Base-by-base conservation (phyloP, 2,329 filamentous ascomycete genomes). In the Trichocomaceae sp. region DNA sequence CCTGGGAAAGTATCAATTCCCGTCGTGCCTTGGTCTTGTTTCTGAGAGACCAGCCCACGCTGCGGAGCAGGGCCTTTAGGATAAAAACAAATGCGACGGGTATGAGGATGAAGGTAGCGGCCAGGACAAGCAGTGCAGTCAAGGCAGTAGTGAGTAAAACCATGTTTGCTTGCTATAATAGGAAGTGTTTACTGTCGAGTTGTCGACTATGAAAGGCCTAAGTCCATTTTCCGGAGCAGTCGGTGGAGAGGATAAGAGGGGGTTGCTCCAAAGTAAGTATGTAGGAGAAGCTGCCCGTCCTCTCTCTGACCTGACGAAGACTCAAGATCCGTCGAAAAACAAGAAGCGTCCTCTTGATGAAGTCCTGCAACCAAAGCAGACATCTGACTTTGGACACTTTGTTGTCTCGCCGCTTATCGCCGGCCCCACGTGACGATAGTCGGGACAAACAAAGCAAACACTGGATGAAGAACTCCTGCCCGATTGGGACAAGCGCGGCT, bases 1-100 rank as follows among this genome's bases (percentile, higher is more conserved):
- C 66, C 51, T 68, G 67, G 57, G 69, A 68, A 52, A 73, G 62
- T 52, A 89, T 79, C 51, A 81, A 75, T 54, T 78, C 74, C 47
- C 80, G 79, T 50, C 84, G 79, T 54, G 82, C 83, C 17, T 82
- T 79, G 0, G 85, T 86, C 67, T 83, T 83, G 65, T 78, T 83
- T 52, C 75, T 76, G 55, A 89, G 72, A 60, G 81, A 79, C 75
- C 78, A 86, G 59, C 85, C 86, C 20, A 84, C 58, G 44, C 63
- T 65, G 50, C 72, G 66, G 48, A 77, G 72, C 33, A 65, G 62
- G 42, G 68, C 50, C 35, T 66, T 66, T 55, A 73, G 54, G 39
- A 71, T 41, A 54, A 60, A 64, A 50, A 66, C 65, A 55, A 64
- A 62, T 45, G 72, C 60, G 55, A 64, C 62, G 44, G 72, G 71